Base-by-base conservation (phyloP, 2,329 filamentous ascomycete species). In the Fusarium sp. region DNA sequence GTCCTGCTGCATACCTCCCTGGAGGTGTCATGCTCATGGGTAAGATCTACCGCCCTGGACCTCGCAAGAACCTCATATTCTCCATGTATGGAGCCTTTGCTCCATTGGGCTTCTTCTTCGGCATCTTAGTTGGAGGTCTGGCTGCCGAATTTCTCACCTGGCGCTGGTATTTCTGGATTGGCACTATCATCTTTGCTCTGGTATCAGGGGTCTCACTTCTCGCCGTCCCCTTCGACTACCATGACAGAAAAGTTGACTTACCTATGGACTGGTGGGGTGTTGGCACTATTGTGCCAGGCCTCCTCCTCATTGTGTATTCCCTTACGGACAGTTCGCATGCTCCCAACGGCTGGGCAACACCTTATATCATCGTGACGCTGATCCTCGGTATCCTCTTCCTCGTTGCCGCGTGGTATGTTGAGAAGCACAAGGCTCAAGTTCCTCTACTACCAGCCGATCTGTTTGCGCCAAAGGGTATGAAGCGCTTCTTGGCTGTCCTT, bases 111-210 rank as follows among this genome's bases (percentile, higher is more conserved):
- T 89, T 89, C 77, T 89, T 86, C 71, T 58, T 84, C 14, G 90
- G 90, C 2, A 90, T 92, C 57, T 87, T 92, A 70, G 83, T 90
- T 43, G 89, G 88, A 2, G 90, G 90, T 0, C 52, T 91, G 0
- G 80, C 85, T 2, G 86, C 84, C 1, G 86, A 92, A 71, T 90
- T 82, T 62, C 76, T 87, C 3, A 81, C 71, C 2, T 92, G 90
- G 89, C 76, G 85, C 6, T 91, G 88, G 88, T 92, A 90, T 74
- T 92, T 92, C 73, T 92, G 84, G 80, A 83, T 92, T 49, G 90
- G 89, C 2, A 71, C 75, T 37, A 77, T 79, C 40, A 61, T 81
- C 37, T 69, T 79, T 17, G 82, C 83, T 0, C 25, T 90, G 14
- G 72, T 87, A 1, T 82, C 82, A 3, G 82, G 82, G 51, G 83